Evolutionary conservation across 139 green algal species (phyloP), one percentile per base, ranked within the genome.

Genomic region (Dunaliella sp.): DNA sequence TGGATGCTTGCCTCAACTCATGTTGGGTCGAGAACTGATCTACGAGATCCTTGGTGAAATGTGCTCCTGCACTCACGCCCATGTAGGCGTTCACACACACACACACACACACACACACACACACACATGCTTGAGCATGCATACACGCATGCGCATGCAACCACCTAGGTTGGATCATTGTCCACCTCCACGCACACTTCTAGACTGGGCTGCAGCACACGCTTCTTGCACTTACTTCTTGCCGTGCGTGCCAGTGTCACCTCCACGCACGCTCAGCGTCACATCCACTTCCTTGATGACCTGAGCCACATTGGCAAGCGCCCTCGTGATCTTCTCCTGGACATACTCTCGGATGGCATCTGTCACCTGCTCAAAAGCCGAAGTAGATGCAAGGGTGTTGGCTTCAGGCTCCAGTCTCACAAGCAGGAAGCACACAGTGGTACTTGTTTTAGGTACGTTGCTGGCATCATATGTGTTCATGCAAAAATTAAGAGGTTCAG

Each of bases 221-320:
- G 58, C 58, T n/a, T n/a, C 58, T 24, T n/a, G 2, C n/a, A n/a
- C 88, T 87, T 58, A 94, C 90, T 86, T 91, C 36, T 90, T 92
- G 84, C 92, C 90, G 57, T 92, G 91, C 0, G 91, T 94, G 25
- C 93, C 90, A 22, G 89, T 90, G 83, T 96, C 94, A 30, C 94
- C 94, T 24, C 94, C 94, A 33, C 89, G 83, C 0, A 91, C 94
- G 25, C 88, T 93, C 2, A 96, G 78, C 0, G 83, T 94, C 1
- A 96, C 92, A 72, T 96, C 91, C 0, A 95, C 90, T 74, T 94
- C 88, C 85, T 94, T 95, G 79, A 92, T 83, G 1, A 90, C 87
- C 34, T 81, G 78, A 59, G 84, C 76, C 38, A 58, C 83, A 36
- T 86, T 82, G 35, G 36, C 73, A 12, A 89, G 82, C 2, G 87